A percentile compares a stretch with the other conserved stretches of the same genome.
Conservation (phyloP, 495 filamentous ascomycete genomes). For the Neurospora sp. region DNA sequence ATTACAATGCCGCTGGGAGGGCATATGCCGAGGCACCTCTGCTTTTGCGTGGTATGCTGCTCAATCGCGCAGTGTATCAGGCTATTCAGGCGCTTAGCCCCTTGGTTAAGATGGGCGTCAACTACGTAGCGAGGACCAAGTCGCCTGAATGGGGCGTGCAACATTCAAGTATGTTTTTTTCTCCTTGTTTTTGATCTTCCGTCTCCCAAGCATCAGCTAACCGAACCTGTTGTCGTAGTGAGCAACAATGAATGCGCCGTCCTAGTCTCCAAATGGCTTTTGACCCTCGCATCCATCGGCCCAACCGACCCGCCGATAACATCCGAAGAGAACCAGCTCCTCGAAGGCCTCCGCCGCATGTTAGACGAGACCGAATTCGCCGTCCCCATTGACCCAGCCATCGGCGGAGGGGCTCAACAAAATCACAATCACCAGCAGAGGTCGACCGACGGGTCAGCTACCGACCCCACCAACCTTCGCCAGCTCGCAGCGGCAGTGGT, state of each 20-base stretch:
- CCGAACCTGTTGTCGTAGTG: conserved; percentile 22
- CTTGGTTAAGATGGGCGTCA: conserved; percentile 57
- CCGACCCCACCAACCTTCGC: conserved; percentile 43
- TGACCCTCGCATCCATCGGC: conserved; percentile 32
- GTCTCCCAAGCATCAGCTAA: not conserved
- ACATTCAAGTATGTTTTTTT: conserved; percentile 43
- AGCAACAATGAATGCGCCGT: conserved; percentile 63
- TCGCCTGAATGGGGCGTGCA: conserved; percentile 63
- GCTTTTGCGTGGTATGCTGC: conserved; percentile 44
- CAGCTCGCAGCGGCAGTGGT: conserved; percentile 54
- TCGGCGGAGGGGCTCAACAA: conserved; percentile 15
- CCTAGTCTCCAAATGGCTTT: conserved; percentile 46
- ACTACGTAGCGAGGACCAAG: conserved; percentile 58
- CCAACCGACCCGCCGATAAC: conserved; percentile 34
- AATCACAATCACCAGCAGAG: conserved; percentile 21
- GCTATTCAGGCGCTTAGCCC: conserved; percentile 60
- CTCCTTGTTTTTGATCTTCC: not conserved
- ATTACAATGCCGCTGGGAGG: conserved; percentile 48
- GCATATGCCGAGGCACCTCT: conserved; percentile 48
- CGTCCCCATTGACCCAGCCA: conserved; percentile 42
- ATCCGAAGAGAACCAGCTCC: conserved; percentile 52
- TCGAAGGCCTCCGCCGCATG: conserved; percentile 60
- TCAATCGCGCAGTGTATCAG: conserved; percentile 52
- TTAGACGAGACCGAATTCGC: conserved; percentile 69
- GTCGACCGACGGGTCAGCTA: conserved; percentile 27